A percentile compares a stretch with the other conserved stretches of the same genome.
phyloP scores from a whole-genome alignment of 257 asterid genomes.

The Solanum corneliomulleri region DNA sequence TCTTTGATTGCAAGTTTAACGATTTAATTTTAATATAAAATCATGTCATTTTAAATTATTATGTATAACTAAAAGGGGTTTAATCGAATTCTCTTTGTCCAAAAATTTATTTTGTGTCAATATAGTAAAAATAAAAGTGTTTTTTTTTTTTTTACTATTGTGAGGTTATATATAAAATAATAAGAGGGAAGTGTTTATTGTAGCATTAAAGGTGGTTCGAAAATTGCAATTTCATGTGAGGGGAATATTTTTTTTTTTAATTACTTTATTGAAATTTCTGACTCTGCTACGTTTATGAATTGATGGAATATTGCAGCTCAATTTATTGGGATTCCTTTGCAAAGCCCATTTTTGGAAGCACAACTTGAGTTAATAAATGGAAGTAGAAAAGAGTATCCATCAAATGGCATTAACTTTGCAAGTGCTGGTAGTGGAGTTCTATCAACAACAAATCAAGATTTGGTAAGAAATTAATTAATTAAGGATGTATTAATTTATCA shows the following conservation, averaged over 20 bases:
- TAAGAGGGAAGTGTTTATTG: not conserved
- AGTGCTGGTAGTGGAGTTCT: slow-evolving; percentile 88
- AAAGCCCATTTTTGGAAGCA: slow-evolving; percentile 50
- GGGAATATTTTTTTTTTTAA: not conserved
- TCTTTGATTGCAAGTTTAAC: not conserved
- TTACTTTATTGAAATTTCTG: not conserved
- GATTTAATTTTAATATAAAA: not conserved
- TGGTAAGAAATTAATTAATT: slow-evolving; percentile 17
- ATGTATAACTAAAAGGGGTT: not conserved
- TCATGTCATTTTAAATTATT: not conserved
- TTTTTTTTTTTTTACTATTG: not conserved
- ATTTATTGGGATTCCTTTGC: slow-evolving; percentile 45
- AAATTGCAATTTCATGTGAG: not conserved
- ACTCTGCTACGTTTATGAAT: not conserved
- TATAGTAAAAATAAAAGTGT: not conserved
- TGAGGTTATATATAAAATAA: not conserved
- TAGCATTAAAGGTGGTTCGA: not conserved
- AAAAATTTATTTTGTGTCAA: not conserved
- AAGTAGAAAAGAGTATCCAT: slow-evolving; percentile 27
- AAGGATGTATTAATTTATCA: too few relatives aligned
- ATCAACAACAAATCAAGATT: slow-evolving; percentile 35
- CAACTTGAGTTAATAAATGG: slow-evolving; percentile 31
- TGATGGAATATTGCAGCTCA: slow-evolving; percentile 25
- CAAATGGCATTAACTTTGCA: slow-evolving; percentile 72
- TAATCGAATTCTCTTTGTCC: not conserved